Evolutionary conservation across 2,329 filamentous ascomycete genomes (phyloP).

Genomic region (Ophioceras dolichostomum): DNA sequence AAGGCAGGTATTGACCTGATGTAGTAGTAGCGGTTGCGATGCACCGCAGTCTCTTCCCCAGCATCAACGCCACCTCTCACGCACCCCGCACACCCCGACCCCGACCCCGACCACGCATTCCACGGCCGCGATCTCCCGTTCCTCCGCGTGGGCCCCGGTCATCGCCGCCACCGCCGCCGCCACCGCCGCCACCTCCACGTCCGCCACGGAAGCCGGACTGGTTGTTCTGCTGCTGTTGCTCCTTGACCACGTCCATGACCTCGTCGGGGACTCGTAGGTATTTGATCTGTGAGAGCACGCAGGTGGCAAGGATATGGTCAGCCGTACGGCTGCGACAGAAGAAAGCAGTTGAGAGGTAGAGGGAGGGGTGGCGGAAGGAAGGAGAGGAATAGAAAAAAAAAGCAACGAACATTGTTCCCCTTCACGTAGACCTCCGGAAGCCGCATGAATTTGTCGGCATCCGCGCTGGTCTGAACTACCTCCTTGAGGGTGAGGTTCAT

Average conservation of each 20-base stretch:
- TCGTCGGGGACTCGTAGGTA: conserved; percentile 94
- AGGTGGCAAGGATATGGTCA: too few species aligned
- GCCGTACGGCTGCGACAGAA: too few species aligned
- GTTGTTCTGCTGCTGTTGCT: conserved; percentile 70
- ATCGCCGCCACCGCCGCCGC: conserved; percentile 42
- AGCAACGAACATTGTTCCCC: conserved; percentile 89
- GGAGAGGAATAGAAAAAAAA: neutral
- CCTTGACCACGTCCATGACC: conserved; percentile 87
- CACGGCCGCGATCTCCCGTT: conserved; percentile 24
- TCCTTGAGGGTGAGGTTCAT: conserved; percentile 98
- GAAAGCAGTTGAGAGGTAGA: too few species aligned
- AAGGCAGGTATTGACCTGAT: too few species aligned
- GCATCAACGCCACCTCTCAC: neutral
- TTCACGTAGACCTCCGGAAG: conserved; percentile 92
- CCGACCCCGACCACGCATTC: conserved; percentile 9
- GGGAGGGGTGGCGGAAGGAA: neutral
- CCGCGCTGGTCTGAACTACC: conserved; percentile 90
- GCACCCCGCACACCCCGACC: neutral
- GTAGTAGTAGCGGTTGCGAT: too few species aligned
- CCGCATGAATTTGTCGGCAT: conserved; percentile 87
- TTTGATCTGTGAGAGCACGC: conserved; percentile 98
- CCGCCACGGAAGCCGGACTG: conserved; percentile 53
- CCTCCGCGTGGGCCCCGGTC: conserved; percentile 38
- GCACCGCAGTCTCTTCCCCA: too few species aligned
- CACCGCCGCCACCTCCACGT: conserved; percentile 35